Conservation (phyloP, 1,139 yeast species). For the Taiozyma sp. region DNA sequence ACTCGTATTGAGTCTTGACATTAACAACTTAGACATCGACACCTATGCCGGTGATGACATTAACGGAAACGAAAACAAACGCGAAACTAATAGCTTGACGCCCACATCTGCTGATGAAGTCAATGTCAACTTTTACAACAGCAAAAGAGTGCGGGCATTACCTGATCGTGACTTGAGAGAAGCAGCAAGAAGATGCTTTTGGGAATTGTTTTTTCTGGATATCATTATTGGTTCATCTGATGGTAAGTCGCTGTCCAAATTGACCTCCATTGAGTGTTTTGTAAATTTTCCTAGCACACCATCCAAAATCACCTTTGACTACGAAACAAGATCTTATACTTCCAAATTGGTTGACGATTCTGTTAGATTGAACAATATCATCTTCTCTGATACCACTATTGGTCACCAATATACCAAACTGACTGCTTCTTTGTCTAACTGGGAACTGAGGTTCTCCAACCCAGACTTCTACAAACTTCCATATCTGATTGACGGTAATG, state of each 20-base stretch:
- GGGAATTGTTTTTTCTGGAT: constrained; percentile 46
- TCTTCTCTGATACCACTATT: constrained; percentile 33
- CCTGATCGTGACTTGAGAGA: constrained; percentile 26
- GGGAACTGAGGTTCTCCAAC: constrained; percentile 41
- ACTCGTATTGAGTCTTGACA: constrained; percentile 30
- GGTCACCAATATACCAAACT: constrained; percentile 32
- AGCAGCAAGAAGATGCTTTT: constrained; percentile 37
- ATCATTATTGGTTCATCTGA: constrained; percentile 47
- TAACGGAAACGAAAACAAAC: constrained; percentile 16
- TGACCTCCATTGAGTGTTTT: constrained; percentile 30
- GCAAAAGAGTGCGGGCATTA: constrained; percentile 25
- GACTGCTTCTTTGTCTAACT: constrained; percentile 40
- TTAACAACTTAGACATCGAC: constrained; percentile 31
- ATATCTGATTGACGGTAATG: constrained; percentile 34
- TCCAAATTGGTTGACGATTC: constrained; percentile 44
- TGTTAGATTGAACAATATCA: constrained; percentile 38
- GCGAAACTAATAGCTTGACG: constrained; percentile 5
- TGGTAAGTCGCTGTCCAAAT: constrained; percentile 38
- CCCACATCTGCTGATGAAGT: constrained; percentile 17
- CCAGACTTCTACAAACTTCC: constrained; percentile 40
- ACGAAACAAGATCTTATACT: constrained; percentile 40
- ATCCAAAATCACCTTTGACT: constrained; percentile 34
- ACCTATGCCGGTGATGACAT: constrained; percentile 17
- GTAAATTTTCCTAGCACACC: constrained; percentile 35
- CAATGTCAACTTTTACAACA: constrained; percentile 22